Evolutionary conservation across 2,329 filamentous ascomycete genomes (phyloP), one percentile per base, ranked within the genome.

Genomic region (Talaromyces funiculosus): DNA sequence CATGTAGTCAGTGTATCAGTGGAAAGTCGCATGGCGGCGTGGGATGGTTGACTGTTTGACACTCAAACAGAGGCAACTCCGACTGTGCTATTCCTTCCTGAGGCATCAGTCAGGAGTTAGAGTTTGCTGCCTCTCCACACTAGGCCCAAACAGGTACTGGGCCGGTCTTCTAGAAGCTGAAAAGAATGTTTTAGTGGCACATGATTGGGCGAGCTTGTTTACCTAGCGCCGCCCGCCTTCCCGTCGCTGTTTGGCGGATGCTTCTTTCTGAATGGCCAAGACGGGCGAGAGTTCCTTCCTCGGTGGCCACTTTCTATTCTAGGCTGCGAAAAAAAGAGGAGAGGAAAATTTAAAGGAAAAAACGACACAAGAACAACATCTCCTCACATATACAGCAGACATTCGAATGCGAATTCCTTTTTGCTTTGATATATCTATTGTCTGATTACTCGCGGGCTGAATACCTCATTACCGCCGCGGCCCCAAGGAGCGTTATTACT

Each of bases 131-230:
- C 3, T n/a, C 33, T 16, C 20, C 14, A 26, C 24, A 14, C 35
- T 40, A 38, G 9, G 20, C 22, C 31, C 24, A 40, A 40, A 12
- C 20, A 35, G 22, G 20, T 33, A n/a, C 12, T n/a, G 14, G 20
- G 10, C 45, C 20, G n/a, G n/a, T 7, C 56, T 58, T 59, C 57
- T 24, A 59, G 57, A 59, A 59, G 45, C 45, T 53, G 57, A 42
- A 53, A 51, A 53, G 56, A 58, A 58, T 42, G 24, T 26, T 24
- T 26, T 14, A 14, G 14, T 8, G 35, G 35, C 20, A 33, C 35
- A 35, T 54, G 51, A 54, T 35, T 54, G 56, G 56, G 14, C 43
- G 55, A 57, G 42, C 43, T 58, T 49, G 45, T 51, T 58, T 57
- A 18, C 10, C 26, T 57, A 57, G 54, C 38, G 40, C 29, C 33